A percentile compares a stretch with the other conserved stretches of the same genome.
Conservation (phyloP, 331 rosid genomes). For the Acacia pycnantha region DNA sequence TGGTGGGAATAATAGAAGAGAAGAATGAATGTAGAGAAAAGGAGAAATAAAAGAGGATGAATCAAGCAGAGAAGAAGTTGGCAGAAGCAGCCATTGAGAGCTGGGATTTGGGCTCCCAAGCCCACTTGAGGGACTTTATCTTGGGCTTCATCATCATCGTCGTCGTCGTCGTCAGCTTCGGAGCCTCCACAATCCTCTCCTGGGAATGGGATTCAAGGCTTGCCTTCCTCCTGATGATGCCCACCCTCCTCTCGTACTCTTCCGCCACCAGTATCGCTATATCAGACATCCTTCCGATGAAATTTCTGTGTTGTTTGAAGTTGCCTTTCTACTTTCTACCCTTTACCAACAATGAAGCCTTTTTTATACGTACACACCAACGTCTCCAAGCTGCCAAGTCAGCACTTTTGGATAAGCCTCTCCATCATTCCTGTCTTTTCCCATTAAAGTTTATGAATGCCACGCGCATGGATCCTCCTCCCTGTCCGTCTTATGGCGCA, state of each 20-base stretch:
- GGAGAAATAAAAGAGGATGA: not conserved
- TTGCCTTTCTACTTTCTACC: no score
- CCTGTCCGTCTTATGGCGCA: no score
- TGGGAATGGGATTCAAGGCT: not conserved
- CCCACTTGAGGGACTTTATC: not conserved
- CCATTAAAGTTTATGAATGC: not conserved
- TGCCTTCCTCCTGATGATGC: conserved; percentile 21
- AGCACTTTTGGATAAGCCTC: conserved; percentile 31
- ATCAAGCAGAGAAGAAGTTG: conserved; percentile 39
- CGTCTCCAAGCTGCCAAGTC: not conserved
- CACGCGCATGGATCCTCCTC: not conserved
- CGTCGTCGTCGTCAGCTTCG: not conserved
- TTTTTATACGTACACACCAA: conserved; percentile 25
- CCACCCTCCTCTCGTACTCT: conserved; percentile 71
- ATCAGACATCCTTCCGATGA: conserved; percentile 56
- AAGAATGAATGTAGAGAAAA: not conserved
- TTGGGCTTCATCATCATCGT: not conserved
- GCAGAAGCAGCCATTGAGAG: conserved; percentile 33
- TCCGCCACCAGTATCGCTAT: conserved; percentile 86
- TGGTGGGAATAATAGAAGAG: not conserved
- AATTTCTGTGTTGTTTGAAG: not conserved
- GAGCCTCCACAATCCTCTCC: not conserved
- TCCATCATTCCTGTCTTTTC: not conserved
- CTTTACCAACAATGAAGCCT: not conserved
- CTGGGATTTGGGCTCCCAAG: conserved; percentile 34